phyloP scores from a whole-genome alignment of 257 asterid species.

The Lycium ferocissimum region DNA sequence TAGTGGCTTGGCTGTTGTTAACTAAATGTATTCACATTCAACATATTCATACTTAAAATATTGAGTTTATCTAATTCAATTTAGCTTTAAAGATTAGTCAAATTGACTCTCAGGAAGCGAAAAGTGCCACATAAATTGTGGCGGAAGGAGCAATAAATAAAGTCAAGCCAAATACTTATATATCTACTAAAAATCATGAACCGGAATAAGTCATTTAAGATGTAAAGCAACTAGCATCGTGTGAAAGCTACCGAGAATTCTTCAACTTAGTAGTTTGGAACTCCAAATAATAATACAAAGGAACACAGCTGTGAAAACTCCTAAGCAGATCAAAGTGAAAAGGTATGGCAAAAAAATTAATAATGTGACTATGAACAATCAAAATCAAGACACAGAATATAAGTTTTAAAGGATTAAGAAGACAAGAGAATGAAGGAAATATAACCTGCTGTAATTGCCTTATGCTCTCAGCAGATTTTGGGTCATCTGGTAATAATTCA shows the following conservation, averaged over 20 bases:
- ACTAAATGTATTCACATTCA: slow-evolving; percentile 5
- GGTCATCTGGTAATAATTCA: slow-evolving; percentile 80
- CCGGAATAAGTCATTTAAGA: background rate
- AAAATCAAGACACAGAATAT: background rate
- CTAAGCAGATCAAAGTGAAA: background rate
- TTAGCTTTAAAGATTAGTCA: background rate
- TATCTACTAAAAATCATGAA: background rate
- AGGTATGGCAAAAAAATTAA: background rate
- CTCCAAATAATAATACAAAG: background rate
- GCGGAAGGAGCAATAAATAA: background rate
- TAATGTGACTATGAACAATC: background rate
- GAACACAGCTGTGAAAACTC: background rate
- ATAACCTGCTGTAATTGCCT: slow-evolving; percentile 86
- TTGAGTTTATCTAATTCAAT: too few relatives aligned
- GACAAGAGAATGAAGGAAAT: slow-evolving; percentile 23
- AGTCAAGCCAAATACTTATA: background rate
- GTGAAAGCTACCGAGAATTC: background rate
- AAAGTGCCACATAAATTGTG: background rate
- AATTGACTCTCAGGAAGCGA: background rate
- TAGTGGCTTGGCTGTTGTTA: background rate
- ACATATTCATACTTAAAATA: background rate
- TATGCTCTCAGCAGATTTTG: slow-evolving; percentile 79
- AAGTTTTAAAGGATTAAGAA: slow-evolving; percentile 17
- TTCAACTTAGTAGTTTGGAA: background rate
- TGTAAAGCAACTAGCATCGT: background rate